Evolutionary conservation across 1,284 basidiomycete species (phyloP).

Genomic region (Sporisorium reilianum): DNA sequence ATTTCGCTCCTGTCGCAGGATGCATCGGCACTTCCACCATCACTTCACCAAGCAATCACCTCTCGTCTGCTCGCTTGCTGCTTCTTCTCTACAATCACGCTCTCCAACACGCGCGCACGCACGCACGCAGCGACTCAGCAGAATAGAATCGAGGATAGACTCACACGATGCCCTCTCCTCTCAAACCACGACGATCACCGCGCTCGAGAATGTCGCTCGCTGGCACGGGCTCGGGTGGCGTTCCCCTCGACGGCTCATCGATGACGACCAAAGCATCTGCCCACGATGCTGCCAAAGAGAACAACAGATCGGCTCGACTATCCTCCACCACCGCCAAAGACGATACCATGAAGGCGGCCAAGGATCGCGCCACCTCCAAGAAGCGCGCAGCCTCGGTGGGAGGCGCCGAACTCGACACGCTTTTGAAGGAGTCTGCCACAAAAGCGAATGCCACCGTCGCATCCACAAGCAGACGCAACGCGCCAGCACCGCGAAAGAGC

Average conservation of each 20-base stretch:
- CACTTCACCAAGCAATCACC: not conserved
- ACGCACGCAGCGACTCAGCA: not conserved
- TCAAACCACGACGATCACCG: constrained; percentile 49
- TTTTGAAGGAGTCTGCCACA: constrained; percentile 38
- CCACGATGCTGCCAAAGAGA: constrained; percentile 37
- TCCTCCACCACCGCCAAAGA: constrained; percentile 33
- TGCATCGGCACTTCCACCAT: constrained; percentile 8
- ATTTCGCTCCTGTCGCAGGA: not conserved
- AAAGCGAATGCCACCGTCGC: constrained; percentile 26
- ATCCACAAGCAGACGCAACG: constrained; percentile 47
- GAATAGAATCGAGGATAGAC: not conserved
- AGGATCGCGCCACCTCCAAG: constrained; percentile 37
- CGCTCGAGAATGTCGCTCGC: constrained; percentile 45
- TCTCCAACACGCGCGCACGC: not conserved
- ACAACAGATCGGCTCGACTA: constrained; percentile 30
- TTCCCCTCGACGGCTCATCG: constrained; percentile 44
- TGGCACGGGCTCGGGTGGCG: constrained; percentile 43
- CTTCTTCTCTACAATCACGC: constrained; percentile 5
- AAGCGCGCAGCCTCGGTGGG: constrained; percentile 49
- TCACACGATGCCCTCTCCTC: constrained; percentile 42
- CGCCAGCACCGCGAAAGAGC: constrained; percentile 57
- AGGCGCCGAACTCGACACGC: constrained; percentile 40
- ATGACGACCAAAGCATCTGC: constrained; percentile 40
- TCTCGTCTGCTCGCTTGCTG: not conserved
- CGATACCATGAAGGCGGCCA: constrained; percentile 40